phyloP scores from a whole-genome alignment of 2,329 filamentous ascomycete species.

The Neofusicoccum sp. region DNA sequence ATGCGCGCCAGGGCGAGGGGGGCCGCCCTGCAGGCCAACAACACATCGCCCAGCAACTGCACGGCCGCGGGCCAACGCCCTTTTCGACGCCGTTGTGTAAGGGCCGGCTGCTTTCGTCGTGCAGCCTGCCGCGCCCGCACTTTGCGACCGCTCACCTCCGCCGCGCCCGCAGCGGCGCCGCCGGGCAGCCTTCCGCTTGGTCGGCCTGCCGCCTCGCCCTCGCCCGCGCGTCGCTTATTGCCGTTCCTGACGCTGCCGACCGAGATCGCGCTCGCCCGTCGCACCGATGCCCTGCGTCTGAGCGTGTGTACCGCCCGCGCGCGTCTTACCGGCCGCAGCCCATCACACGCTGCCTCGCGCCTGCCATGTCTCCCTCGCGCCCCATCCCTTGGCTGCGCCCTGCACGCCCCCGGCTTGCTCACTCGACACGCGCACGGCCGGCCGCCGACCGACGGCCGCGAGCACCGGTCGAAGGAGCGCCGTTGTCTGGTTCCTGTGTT shows the following conservation, averaged over 20 bases:
- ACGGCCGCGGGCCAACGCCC: background rate
- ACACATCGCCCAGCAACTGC: background rate
- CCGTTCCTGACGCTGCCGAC: background rate
- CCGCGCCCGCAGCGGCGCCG: constrained; percentile 1
- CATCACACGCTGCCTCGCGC: background rate
- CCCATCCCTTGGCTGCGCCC: background rate
- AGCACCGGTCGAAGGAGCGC: background rate
- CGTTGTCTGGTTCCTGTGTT: background rate
- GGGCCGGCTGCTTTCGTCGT: background rate
- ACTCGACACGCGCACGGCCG: background rate
- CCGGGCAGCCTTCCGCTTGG: constrained; percentile 8
- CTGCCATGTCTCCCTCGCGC: background rate
- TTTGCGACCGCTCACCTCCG: constrained; percentile 15
- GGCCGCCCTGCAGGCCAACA: too few relatives aligned
- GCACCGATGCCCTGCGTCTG: background rate
- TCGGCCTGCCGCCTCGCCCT: background rate
- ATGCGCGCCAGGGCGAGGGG: background rate
- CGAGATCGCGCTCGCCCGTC: background rate
- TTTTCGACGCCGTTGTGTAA: background rate
- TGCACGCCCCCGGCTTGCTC: background rate
- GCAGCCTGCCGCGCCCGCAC: background rate
- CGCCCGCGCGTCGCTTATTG: background rate
- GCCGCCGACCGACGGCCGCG: background rate
- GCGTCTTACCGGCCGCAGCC: background rate
- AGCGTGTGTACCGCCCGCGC: background rate